A percentile compares a stretch with the other conserved stretches of the same genome.
Conservation (phyloP, 352 stramenopile genomes). For the Phytophthora ohioensis region DNA sequence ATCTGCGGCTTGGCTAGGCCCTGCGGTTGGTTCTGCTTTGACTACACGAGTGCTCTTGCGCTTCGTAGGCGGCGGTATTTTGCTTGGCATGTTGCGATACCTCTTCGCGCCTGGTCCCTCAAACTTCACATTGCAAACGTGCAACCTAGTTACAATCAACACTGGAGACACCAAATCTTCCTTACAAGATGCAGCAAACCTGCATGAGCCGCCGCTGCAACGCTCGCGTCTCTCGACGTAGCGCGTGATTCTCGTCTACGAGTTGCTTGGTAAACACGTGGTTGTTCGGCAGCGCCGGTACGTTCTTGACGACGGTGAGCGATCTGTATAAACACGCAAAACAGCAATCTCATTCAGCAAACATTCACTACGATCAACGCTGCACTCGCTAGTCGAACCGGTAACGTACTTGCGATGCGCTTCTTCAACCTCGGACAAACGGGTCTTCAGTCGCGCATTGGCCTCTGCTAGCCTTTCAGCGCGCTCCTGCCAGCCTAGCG, state of each 20-base stretch:
- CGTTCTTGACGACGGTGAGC: slow-evolving; percentile 64
- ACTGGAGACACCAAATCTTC: neutral
- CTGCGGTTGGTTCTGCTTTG: neutral
- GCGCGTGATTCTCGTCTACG: slow-evolving; percentile 65
- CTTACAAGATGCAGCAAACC: slow-evolving; percentile 25
- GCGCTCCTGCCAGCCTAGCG: slow-evolving; percentile 52
- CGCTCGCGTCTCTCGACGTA: slow-evolving; percentile 43
- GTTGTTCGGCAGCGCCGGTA: slow-evolving; percentile 66
- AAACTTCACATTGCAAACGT: slow-evolving; percentile 19
- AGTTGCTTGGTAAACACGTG: slow-evolving; percentile 71
- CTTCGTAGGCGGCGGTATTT: neutral
- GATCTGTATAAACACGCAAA: slow-evolving; percentile 32
- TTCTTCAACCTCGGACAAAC: slow-evolving; percentile 41
- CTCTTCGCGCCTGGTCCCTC: slow-evolving; percentile 20
- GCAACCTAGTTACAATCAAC: slow-evolving; percentile 1
- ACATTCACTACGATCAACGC: slow-evolving; percentile 1
- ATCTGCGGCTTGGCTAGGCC: neutral
- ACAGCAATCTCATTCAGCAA: slow-evolving; percentile 2
- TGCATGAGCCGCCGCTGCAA: slow-evolving; percentile 56
- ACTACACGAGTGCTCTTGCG: neutral
- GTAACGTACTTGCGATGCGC: slow-evolving; percentile 48
- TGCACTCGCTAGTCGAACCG: slow-evolving; percentile 2
- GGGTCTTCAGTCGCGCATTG: slow-evolving; percentile 48
- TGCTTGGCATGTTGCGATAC: slow-evolving; percentile 4
- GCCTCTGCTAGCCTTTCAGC: slow-evolving; percentile 46